A percentile compares a stretch with the other conserved stretches of the same genome.
Conservation (phyloP, 179 eudicot species). For the Corrigiola litoralis region DNA sequence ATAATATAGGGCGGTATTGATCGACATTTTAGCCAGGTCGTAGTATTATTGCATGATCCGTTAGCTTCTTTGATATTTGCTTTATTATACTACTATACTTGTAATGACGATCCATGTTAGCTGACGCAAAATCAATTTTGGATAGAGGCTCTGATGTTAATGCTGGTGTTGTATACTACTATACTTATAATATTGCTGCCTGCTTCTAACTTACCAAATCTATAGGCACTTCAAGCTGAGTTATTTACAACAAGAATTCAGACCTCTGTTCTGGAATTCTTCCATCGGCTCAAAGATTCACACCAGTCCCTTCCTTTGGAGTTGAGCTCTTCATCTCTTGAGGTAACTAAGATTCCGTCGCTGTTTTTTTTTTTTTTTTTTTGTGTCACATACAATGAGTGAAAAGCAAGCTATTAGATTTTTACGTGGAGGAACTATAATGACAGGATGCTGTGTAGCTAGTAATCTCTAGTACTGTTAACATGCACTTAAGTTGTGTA, state of each 20-base stretch:
- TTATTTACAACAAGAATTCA: slow-evolving; percentile 43
- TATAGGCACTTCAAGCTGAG: slow-evolving; percentile 81
- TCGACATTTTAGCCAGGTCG: too few species aligned
- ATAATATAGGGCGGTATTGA: too few species aligned
- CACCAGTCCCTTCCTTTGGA: slow-evolving; percentile 48
- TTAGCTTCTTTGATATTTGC: too few species aligned
- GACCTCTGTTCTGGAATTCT: slow-evolving; percentile 49
- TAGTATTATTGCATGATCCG: too few species aligned
- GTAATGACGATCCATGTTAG: too few species aligned
- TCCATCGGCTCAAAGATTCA: slow-evolving; percentile 57
- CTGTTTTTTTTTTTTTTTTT: slow-evolving; percentile 1
- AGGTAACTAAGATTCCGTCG: slow-evolving; percentile 44
- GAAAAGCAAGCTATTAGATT: too few species aligned
- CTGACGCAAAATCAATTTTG: too few species aligned
- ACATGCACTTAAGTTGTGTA: not conserved
- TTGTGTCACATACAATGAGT: too few species aligned
- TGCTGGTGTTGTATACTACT: too few species aligned
- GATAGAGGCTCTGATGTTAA: too few species aligned
- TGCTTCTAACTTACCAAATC: slow-evolving; percentile 18
- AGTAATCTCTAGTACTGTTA: not conserved
- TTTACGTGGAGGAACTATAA: too few species aligned
- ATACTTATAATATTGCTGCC: slow-evolving; percentile 3
- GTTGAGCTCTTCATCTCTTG: slow-evolving; percentile 57
- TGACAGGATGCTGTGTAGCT: not conserved
- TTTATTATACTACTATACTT: too few species aligned